These are phyloP conservation scores for Colletotrichum noveboracense DNA, from an alignment of 2,329 filamentous ascomycete genomes.

Conservation along the genomic window DNA sequence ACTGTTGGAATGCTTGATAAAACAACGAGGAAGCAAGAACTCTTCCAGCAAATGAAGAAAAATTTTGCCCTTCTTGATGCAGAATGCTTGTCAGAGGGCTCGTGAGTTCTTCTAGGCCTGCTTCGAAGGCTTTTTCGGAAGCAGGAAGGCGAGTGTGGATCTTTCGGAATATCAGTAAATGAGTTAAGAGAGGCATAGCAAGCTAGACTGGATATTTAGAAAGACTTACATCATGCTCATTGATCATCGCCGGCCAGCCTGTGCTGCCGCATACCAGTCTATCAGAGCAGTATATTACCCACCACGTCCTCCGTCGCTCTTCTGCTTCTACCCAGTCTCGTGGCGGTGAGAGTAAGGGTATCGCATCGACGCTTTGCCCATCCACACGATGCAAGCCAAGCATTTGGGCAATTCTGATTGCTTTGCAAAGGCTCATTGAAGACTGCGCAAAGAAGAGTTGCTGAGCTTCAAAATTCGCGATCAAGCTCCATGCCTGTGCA, in stretches of 20 bases:
- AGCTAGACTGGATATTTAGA: not conserved
- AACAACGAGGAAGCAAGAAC: constrained; percentile 66
- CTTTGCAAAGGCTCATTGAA: constrained; percentile 69
- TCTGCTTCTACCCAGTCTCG: constrained; percentile 72
- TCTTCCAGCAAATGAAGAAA: constrained; percentile 64
- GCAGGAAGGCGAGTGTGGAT: constrained; percentile 68
- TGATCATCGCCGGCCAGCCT: constrained; percentile 71
- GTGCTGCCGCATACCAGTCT: constrained; percentile 72
- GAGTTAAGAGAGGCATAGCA: not conserved
- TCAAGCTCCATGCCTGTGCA: constrained; percentile 66
- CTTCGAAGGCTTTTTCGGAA: constrained; percentile 65
- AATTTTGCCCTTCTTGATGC: constrained; percentile 48
- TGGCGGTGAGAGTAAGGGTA: constrained; percentile 67
- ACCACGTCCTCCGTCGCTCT: constrained; percentile 71
- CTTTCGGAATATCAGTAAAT: not conserved
- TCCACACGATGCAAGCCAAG: constrained; percentile 71
- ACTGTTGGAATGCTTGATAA: constrained; percentile 61
- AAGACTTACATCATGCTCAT: constrained; percentile 59
- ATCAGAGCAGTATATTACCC: constrained; percentile 69
- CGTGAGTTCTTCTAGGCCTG: constrained; percentile 56
- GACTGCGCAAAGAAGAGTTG: constrained; percentile 72
- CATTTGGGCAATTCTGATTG: constrained; percentile 67
- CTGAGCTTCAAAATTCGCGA: constrained; percentile 69
- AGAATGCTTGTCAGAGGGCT: constrained; percentile 55
- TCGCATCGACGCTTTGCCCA: constrained; percentile 62